These are phyloP conservation scores for Aristolochia contorta DNA, from an alignment of 164 flowering plant species.

Conservation along the genomic window DNA sequence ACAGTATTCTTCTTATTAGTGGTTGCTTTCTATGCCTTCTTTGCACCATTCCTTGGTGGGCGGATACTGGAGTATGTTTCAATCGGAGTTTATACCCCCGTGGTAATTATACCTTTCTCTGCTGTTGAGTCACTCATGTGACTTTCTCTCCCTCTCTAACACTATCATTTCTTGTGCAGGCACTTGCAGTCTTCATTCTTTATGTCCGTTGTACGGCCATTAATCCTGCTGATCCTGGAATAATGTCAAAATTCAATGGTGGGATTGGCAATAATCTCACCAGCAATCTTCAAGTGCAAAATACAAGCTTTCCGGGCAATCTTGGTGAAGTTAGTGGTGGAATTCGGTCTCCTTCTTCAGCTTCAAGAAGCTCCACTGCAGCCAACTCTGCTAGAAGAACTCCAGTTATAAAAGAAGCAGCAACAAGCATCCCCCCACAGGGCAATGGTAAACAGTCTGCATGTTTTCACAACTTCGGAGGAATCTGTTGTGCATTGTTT, in stretches of 20 bases:
- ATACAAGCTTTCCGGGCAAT: constrained; percentile 22
- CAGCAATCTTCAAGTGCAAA: constrained; percentile 20
- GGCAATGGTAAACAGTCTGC: constrained; percentile 21
- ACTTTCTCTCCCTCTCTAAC: no score
- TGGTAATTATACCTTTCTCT: constrained; percentile 45
- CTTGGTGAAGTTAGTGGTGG: constrained; percentile 34
- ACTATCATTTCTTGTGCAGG: constrained; percentile 36
- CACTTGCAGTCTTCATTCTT: constrained; percentile 74
- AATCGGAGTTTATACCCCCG: constrained; percentile 59
- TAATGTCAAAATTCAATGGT: constrained; percentile 43
- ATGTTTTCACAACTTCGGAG: constrained; percentile 28
- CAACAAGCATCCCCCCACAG: constrained; percentile 15
- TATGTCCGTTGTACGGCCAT: constrained; percentile 91
- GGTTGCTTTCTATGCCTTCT: constrained; percentile 92
- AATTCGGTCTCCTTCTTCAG: constrained; percentile 49
- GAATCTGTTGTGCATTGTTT: constrained; percentile 63
- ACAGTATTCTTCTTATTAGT: constrained; percentile 86
- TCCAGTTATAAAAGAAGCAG: constrained; percentile 32
- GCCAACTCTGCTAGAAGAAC: constrained; percentile 47
- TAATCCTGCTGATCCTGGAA: constrained; percentile 95
- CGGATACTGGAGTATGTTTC: constrained; percentile 59
- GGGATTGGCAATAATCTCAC: constrained; percentile 13
- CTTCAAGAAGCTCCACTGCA: constrained; percentile 52
- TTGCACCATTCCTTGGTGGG: constrained; percentile 94
- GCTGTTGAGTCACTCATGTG: no score